These are phyloP conservation scores for Podila verticillata DNA, from an alignment of 192 early-diverging fungal genomes.

Conservation along the genomic window DNA sequence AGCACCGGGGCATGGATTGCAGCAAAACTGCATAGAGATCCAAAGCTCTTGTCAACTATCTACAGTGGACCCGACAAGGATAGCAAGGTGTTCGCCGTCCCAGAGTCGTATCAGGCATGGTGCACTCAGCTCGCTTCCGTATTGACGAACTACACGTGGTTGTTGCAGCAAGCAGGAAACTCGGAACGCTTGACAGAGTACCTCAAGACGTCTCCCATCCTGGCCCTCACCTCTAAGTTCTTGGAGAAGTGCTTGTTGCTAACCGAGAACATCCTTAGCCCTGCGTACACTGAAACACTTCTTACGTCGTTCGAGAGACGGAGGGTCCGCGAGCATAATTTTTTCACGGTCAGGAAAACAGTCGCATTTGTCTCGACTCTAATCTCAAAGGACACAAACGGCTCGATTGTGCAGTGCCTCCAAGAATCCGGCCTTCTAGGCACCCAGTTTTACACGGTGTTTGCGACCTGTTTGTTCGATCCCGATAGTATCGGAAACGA, in stretches of 20 bases:
- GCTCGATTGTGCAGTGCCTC: slow-evolving; percentile 7
- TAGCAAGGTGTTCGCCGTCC: slow-evolving; percentile 10
- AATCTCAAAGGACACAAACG: slow-evolving; percentile 5
- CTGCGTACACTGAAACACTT: background rate
- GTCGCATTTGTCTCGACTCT: slow-evolving; percentile 20
- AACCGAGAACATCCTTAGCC: background rate
- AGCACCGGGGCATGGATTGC: slow-evolving; percentile 34
- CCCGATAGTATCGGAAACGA: slow-evolving; percentile 54
- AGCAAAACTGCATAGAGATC: slow-evolving; percentile 14
- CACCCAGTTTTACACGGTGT: slow-evolving; percentile 49
- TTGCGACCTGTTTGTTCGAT: slow-evolving; percentile 59
- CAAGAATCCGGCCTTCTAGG: slow-evolving; percentile 34
- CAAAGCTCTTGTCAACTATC: slow-evolving; percentile 14
- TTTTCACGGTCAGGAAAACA: slow-evolving; percentile 13
- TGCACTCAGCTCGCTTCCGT: slow-evolving; percentile 35
- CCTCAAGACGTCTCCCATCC: slow-evolving; percentile 2
- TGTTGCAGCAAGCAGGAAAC: slow-evolving; percentile 25
- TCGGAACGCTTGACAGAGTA: slow-evolving; percentile 9
- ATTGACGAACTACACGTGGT: slow-evolving; percentile 47
- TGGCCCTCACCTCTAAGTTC: slow-evolving; percentile 22
- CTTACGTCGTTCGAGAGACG: slow-evolving; percentile 21
- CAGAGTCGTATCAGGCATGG: slow-evolving; percentile 30
- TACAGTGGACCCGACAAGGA: background rate
- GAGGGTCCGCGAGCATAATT: slow-evolving; percentile 42
- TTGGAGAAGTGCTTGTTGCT: slow-evolving; percentile 29